phyloP scores from a whole-genome alignment of 108 stramenopile genomes.

The Pseudonitzschia multistriata region DNA sequence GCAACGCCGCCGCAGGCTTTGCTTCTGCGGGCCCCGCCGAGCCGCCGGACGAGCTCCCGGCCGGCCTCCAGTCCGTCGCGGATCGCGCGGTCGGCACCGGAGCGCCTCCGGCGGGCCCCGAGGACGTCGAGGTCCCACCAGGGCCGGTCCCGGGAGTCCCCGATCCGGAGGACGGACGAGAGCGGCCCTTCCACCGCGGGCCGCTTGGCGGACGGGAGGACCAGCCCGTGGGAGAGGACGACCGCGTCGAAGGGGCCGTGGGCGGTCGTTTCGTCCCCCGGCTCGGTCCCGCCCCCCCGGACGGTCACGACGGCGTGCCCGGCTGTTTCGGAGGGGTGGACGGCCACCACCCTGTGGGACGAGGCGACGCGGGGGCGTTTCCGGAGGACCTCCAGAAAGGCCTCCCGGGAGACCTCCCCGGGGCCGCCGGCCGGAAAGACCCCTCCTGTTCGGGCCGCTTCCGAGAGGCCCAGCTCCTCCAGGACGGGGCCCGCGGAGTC shows the following conservation, averaged over 20 bases:
- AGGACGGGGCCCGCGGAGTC: conserved; percentile 5
- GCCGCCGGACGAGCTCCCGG: background rate
- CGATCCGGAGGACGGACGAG: conserved; percentile 9
- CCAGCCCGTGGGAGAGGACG: conserved; percentile 13
- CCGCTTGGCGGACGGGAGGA: too few relatives aligned
- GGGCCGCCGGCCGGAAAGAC: background rate
- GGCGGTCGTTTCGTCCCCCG: background rate
- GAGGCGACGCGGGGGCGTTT: background rate
- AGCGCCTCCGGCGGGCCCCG: conserved; percentile 6
- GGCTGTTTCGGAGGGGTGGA: background rate
- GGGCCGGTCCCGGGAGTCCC: conserved; percentile 12
- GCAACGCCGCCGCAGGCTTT: too few relatives aligned
- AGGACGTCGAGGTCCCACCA: conserved; percentile 9
- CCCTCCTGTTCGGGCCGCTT: background rate
- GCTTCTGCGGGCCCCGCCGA: too few relatives aligned
- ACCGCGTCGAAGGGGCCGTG: conserved; percentile 27
- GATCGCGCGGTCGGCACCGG: conserved; percentile 25
- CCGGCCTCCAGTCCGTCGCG: conserved; percentile 20
- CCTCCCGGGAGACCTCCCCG: background rate
- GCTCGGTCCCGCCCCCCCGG: too few relatives aligned
- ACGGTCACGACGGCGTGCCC: background rate
- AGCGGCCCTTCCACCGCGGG: background rate
- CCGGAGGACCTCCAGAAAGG: conserved; percentile 17
- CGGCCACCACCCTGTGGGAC: background rate
- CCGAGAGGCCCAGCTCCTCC: conserved; percentile 6